Evolutionary conservation across 2,329 filamentous ascomycete genomes (phyloP).

Genomic region (Aureobasidium sp.): DNA sequence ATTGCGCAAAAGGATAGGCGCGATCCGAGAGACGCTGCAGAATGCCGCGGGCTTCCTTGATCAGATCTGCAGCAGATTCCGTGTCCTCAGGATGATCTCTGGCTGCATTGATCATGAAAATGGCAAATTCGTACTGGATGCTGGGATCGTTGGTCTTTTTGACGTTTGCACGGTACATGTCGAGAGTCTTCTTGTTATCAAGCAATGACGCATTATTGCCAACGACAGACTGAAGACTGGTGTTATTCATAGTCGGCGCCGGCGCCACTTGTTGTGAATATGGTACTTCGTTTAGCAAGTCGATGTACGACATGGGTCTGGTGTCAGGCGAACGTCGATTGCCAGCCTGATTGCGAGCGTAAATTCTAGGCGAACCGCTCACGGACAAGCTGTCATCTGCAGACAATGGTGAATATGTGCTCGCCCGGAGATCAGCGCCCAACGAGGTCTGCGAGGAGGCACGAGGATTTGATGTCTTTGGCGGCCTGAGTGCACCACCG

Average conservation of each 20-base stretch:
- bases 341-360: constrained; percentile 44
- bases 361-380: constrained; percentile 34
- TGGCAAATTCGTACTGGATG: constrained; percentile 92
- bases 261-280: constrained; percentile 74
- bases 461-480: constrained; percentile 55
- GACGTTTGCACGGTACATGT: constrained; percentile 95
- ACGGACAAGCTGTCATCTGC: constrained; percentile 28
- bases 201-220: constrained; percentile 87
- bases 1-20: constrained; percentile 94
- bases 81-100: constrained; percentile 54
- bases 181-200: constrained; percentile 85
- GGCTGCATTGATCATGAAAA: constrained; percentile 86
- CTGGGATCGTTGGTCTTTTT: constrained; percentile 91
- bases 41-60: constrained; percentile 83
- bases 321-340: constrained; percentile 51
- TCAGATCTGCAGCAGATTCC: constrained; percentile 51
- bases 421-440: constrained; percentile 63
- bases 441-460: constrained; percentile 72
- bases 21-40: constrained; percentile 77
- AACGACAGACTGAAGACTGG: constrained; percentile 67
- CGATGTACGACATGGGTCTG: constrained; percentile 54
- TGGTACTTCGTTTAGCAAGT: constrained; percentile 55
- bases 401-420: constrained; percentile 49
- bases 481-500: constrained; percentile 25
- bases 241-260: constrained; percentile 65